Percentiles rank a stretch among this genome's conserved stretches.
Conservation (phyloP, 2,329 filamentous ascomycete species). For the Botrytis fragariae region DNA sequence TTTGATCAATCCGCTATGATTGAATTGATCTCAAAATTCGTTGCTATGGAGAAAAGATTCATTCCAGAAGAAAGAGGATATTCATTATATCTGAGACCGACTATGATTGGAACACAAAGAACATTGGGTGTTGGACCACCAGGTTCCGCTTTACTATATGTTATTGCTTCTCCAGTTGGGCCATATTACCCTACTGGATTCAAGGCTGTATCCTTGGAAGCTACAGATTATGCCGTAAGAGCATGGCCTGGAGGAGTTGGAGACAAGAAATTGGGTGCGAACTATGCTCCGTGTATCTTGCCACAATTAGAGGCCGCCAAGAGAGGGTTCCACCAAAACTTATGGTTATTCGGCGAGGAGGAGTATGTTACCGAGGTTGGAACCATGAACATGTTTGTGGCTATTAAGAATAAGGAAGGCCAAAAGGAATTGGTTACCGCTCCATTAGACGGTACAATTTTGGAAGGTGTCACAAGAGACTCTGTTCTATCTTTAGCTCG, state of each 20-base stretch:
- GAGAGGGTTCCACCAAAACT: conserved; percentile 94
- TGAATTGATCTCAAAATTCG: conserved; percentile 77
- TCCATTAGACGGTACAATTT: conserved; percentile 91
- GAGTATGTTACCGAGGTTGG: conserved; percentile 96
- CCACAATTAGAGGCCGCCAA: conserved; percentile 89
- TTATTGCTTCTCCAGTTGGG: conserved; percentile 94
- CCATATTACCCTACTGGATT: conserved; percentile 98
- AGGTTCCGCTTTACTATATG: conserved; percentile 84
- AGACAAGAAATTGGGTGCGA: conserved; percentile 97
- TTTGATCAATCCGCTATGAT: conserved; percentile 74
- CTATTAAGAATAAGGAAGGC: conserved; percentile 79
- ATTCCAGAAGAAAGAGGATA: conserved; percentile 86
- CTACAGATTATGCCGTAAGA: conserved; percentile 92
- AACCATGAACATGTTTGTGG: conserved; percentile 98
- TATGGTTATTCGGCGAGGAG: conserved; percentile 95
- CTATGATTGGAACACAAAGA: conserved; percentile 94
- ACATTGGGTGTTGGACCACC: conserved; percentile 93
- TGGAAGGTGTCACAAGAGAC: conserved; percentile 92
- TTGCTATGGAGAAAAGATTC: conserved; percentile 80
- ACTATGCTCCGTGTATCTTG: conserved; percentile 99
- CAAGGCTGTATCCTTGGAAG: conserved; percentile 94
- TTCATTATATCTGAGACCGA: conserved; percentile 92
- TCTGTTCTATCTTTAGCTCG: conserved; percentile 83
- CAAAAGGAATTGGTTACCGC: conserved; percentile 93
- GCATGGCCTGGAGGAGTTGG: conserved; percentile 98